Evolutionary conservation across 192 early-diverging fungal species (phyloP).

Genomic region (Entomortierella parvispora): DNA sequence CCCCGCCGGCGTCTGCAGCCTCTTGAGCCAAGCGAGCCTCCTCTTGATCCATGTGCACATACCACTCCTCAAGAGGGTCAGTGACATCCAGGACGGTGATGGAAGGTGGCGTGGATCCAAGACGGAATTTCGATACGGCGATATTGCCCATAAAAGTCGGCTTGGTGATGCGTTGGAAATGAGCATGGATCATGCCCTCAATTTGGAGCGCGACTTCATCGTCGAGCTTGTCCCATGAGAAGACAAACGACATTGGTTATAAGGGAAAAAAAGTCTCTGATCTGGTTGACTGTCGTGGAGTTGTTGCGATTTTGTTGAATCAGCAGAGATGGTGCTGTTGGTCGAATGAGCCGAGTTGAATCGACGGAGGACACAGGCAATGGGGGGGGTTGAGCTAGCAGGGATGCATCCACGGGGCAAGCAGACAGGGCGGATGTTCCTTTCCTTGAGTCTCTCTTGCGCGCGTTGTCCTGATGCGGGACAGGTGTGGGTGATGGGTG

Average conservation of each 20-base stretch:
- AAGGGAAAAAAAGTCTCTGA: no score
- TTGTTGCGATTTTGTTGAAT: no score
- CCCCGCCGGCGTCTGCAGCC: slow-evolving; percentile 46
- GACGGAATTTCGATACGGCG: slow-evolving; percentile 70
- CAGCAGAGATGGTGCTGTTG: no score
- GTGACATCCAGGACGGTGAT: slow-evolving; percentile 78
- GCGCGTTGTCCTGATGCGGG: no score
- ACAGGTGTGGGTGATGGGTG: no score
- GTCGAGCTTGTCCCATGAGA: slow-evolving; percentile 78
- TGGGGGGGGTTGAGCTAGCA: no score
- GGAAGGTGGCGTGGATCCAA: slow-evolving; percentile 73
- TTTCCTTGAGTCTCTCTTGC: no score
- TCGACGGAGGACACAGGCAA: no score
- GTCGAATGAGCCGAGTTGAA: no score
- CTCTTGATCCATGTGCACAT: slow-evolving; percentile 66
- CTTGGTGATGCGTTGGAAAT: slow-evolving; percentile 68
- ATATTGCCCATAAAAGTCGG: slow-evolving; percentile 80
- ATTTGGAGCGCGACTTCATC: slow-evolving; percentile 69
- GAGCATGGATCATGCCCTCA: slow-evolving; percentile 71
- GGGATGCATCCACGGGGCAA: no score
- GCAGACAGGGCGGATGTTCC: no score
- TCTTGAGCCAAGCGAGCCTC: slow-evolving; percentile 47
- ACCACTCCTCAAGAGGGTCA: slow-evolving; percentile 83
- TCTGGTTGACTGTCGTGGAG: no score
- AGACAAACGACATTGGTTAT: slow-evolving; percentile 70